Evolutionary conservation across 352 stramenopile genomes (phyloP), one percentile per base, ranked within the genome.

Genomic region (Phytophthora crassamura): DNA sequence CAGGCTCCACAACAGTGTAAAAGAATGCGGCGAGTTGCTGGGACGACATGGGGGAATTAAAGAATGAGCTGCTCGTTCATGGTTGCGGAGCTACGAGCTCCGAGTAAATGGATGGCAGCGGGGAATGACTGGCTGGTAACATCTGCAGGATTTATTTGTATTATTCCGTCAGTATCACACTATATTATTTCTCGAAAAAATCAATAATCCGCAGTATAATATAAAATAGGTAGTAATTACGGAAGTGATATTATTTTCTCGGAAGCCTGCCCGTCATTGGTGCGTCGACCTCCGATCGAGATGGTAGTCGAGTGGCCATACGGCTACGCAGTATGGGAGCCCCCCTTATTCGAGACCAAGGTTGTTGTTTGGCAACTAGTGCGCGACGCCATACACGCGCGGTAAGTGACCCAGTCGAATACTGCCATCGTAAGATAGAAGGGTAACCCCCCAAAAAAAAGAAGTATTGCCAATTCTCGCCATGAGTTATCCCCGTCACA

Each of bases 11-110:
- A 12, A 9, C 5, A 36, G 51, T 53, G 47, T 50, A 73, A 33
- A 72, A 64, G 46, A 68, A 71, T 8, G 55, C 16, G 42, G 38
- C 33, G 46, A 65, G 30, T 33, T 59, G 50, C 22, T 48, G 38
- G 25, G 20, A 48, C 16, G 35, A 32, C 50, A 59, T 59, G 45
- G 2, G n/a, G 12, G 12, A 52, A 36, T n/a, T 52, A 5, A 52
- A 52, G 28, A 52, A 39, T 52, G 28, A 52, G 5, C 28, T 39
- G 40, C 28, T 34, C 22, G 18, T 47, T 32, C 18, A 51, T 34
- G 30, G 45, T 28, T 39, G 15, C 45, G 7, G 45, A 39, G 45
- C 1, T 52, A 38, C 7, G 28, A 52, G 28, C 43, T 34, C 43
- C 43, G 22, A 38, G 8, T 36, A 4, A 18, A 51, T 36, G 20